These are phyloP conservation scores for Diaporthe sp. DNA, from an alignment of 2,329 filamentous ascomycete species.

Conservation along the genomic window DNA sequence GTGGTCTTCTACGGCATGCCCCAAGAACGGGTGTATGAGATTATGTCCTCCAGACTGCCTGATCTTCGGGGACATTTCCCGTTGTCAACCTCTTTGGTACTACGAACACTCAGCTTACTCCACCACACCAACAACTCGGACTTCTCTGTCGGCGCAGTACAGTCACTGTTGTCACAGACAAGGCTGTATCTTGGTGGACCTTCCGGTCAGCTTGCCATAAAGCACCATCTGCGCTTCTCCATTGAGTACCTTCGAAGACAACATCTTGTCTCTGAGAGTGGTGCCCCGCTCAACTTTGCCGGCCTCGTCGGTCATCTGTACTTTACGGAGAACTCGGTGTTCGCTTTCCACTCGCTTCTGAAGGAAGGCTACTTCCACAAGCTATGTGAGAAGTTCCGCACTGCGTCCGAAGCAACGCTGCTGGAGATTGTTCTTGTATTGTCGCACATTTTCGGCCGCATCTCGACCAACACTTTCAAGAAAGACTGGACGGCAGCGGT, in stretches of 20 bases:
- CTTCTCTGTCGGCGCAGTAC: conserved; percentile 71
- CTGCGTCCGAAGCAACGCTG: conserved; percentile 59
- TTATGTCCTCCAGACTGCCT: conserved; percentile 79
- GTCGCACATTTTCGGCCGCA: conserved; percentile 75
- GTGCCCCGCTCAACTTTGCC: conserved; percentile 78
- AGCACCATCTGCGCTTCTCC: conserved; percentile 83
- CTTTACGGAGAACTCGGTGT: conserved; percentile 79
- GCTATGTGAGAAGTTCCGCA: conserved; percentile 68
- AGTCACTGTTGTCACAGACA: conserved; percentile 75
- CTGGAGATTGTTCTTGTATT: conserved; percentile 75
- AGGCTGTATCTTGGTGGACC: conserved; percentile 77
- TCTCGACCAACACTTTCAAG: conserved; percentile 56
- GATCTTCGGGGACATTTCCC: conserved; percentile 83
- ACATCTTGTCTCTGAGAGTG: conserved; percentile 68
- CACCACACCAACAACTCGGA: conserved; percentile 71
- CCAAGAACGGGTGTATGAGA: conserved; percentile 69
- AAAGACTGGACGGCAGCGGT: conserved; percentile 58
- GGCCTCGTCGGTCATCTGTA: conserved; percentile 78
- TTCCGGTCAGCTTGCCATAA: conserved; percentile 73
- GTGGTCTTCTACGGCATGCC: conserved; percentile 80
- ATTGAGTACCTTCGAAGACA: conserved; percentile 82
- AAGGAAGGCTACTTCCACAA: conserved; percentile 75
- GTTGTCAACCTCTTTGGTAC: conserved; percentile 77
- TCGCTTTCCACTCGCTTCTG: conserved; percentile 80
- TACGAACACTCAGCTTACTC: conserved; percentile 75